Evolutionary conservation across 306 rosid species (phyloP).

Genomic region (Prunus mongolica): DNA sequence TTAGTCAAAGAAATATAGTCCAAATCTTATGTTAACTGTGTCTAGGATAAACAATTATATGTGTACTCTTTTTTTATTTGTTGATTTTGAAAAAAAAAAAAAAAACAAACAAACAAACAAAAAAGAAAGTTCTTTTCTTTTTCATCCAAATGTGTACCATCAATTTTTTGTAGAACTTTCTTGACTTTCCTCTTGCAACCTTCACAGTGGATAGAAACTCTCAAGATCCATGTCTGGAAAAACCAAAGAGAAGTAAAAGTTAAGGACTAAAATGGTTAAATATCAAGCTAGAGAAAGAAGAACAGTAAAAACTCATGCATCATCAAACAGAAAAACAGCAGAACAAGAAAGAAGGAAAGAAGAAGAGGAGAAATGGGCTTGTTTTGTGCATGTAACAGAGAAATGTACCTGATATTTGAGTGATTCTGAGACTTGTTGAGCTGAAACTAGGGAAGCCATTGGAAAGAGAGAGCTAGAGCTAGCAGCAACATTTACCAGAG

Average conservation of each 20-base stretch:
- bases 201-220: conserved; percentile 81
- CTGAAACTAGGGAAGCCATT: conserved; percentile 47
- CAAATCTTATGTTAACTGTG: too few relatives aligned
- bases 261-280: background rate
- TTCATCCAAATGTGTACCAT: conserved; percentile 46
- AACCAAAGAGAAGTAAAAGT: background rate
- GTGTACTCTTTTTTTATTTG: too few relatives aligned
- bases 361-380: too few relatives aligned
- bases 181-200: conserved; percentile 85
- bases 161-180: conserved; percentile 73
- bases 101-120: background rate
- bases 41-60: too few relatives aligned
- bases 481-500: background rate
- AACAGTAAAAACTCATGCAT: background rate
- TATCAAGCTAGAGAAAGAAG: background rate
- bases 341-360: too few relatives aligned
- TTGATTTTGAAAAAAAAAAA: too few relatives aligned
- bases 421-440: conserved; percentile 29
- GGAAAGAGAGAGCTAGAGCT: conserved; percentile 4
- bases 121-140: background rate
- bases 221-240: conserved; percentile 67
- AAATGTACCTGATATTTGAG: conserved; percentile 49
- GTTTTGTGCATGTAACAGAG: too few relatives aligned
- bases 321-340: too few relatives aligned
- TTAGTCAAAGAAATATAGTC: background rate